These are phyloP conservation scores for Rhododendron mucronatum DNA, from an alignment of 148 eudicot genomes.

Conservation along the genomic window DNA sequence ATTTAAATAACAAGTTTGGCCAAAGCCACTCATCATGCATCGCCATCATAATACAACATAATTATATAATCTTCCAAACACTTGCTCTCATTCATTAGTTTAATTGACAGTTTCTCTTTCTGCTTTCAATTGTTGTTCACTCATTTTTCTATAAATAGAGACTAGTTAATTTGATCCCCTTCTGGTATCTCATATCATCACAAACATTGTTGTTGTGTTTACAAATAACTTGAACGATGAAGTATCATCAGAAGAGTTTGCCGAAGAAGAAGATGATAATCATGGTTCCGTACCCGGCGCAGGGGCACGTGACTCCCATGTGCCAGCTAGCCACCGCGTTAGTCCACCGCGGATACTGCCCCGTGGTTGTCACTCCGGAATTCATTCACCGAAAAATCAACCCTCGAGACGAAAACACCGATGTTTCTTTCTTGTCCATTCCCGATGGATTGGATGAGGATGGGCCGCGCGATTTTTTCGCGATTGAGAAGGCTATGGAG, in stretches of 20 bases:
- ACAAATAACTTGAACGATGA: background rate
- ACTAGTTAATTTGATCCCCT: too few relatives aligned
- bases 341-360: slow-evolving; percentile 15
- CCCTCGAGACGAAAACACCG: background rate
- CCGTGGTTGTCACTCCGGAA: slow-evolving; percentile 31
- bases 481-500: slow-evolving; percentile 48
- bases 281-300: slow-evolving; percentile 52
- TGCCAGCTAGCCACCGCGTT: slow-evolving; percentile 31
- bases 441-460: slow-evolving; percentile 30
- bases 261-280: slow-evolving; percentile 11
- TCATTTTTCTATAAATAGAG: too few relatives aligned
- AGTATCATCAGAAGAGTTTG: background rate
- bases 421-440: slow-evolving; percentile 18
- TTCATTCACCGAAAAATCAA: slow-evolving; percentile 36
- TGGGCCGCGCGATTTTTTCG: slow-evolving; percentile 32
- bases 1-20: too few relatives aligned
- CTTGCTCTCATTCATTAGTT: too few relatives aligned
- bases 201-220: background rate
- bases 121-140: too few relatives aligned
- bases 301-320: slow-evolving; percentile 55
- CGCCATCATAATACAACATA: too few relatives aligned
- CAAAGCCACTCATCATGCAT: too few relatives aligned
- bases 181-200: background rate
- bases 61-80: too few relatives aligned
- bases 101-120: too few relatives aligned